Conservation (phyloP, 2,329 filamentous ascomycete species). For the Penicillium decumbens region DNA sequence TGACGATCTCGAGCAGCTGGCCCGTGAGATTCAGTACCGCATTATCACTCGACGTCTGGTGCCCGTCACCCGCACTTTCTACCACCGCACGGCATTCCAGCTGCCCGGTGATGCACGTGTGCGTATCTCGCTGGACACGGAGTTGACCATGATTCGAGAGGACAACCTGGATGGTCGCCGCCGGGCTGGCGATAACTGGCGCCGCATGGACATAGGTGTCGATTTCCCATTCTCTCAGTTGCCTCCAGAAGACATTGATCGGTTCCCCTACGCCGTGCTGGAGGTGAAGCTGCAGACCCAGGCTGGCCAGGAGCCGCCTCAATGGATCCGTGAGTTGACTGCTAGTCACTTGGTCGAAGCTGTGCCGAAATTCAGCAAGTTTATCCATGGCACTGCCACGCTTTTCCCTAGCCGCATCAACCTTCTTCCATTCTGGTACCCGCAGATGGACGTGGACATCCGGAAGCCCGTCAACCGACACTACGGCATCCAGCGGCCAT, state of each 20-base stretch:
- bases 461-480: conserved; percentile 83
- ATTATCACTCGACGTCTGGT: conserved; percentile 79
- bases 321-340: conserved; percentile 93
- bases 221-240: conserved; percentile 92
- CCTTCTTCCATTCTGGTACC: conserved; percentile 92
- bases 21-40: conserved; percentile 89
- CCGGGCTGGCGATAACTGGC: conserved; percentile 84
- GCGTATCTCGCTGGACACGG: conserved; percentile 92
- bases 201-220: conserved; percentile 94
- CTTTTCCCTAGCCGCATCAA: conserved; percentile 84
- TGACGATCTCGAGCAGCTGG: conserved; percentile 79
- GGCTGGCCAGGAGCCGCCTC: conserved; percentile 85
- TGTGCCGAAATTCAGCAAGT: conserved; percentile 99
- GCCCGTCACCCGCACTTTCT: conserved; percentile 92
- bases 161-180: conserved; percentile 81
- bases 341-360: conserved; percentile 93
- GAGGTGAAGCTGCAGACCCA: conserved; percentile 98
- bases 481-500: conserved; percentile 83
- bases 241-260: conserved; percentile 74
- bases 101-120: conserved; percentile 93
- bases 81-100: conserved; percentile 97
- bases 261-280: conserved; percentile 92
- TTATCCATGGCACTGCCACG: conserved; percentile 89
- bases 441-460: conserved; percentile 97
- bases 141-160: conserved; percentile 90